Conservation (phyloP, 768 basidiomycete species). For the Suillus lakei region DNA sequence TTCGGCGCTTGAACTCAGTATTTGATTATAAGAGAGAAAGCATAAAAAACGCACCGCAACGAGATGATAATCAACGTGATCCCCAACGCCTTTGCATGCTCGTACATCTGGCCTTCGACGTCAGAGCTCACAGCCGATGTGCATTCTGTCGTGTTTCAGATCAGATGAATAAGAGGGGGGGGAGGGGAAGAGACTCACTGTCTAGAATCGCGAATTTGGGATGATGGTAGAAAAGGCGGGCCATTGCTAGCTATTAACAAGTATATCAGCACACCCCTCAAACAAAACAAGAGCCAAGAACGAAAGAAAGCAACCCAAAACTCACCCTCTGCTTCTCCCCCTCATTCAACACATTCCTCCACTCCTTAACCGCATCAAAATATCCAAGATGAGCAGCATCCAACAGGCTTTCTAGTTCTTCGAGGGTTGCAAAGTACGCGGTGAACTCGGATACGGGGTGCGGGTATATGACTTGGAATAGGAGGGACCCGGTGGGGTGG, state of each 20-base stretch:
- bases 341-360: constrained; percentile 94
- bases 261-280: not conserved
- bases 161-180: constrained; percentile 47
- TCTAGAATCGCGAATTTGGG: constrained; percentile 87
- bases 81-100: constrained; percentile 84
- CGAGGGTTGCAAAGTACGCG: constrained; percentile 47
- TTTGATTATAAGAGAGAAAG: too few species aligned
- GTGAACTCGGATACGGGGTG: not conserved
- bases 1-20: too few species aligned
- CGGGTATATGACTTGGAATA: constrained; percentile 90
- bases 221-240: constrained; percentile 88
- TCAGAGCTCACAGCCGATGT: constrained; percentile 96
- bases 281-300: constrained; percentile 8
- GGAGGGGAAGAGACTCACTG: constrained; percentile 3
- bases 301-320: not conserved
- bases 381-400: constrained; percentile 85
- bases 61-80: constrained; percentile 96
- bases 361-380: constrained; percentile 87
- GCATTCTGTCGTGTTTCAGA: constrained; percentile 61
- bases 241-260: constrained; percentile 78
- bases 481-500: constrained; percentile 83
- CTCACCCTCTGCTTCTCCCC: constrained; percentile 93
- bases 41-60: constrained; percentile 75
- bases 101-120: constrained; percentile 96
- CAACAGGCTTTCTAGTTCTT: constrained; percentile 77